phyloP scores from a whole-genome alignment of 495 filamentous ascomycete species.

The Bacidia gigantensis region DNA sequence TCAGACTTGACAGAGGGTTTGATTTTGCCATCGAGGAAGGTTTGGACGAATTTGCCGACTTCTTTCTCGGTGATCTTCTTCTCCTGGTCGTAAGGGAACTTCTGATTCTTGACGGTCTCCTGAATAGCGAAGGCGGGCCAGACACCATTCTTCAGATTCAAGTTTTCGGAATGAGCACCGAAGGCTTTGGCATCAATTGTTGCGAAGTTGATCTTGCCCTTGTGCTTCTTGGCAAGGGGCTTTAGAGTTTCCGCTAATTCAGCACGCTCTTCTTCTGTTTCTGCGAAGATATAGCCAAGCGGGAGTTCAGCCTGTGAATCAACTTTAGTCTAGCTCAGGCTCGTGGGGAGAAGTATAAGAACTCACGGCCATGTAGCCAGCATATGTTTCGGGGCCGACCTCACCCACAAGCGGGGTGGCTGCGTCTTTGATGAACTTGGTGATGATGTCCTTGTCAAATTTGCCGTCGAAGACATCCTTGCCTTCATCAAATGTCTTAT shows the following conservation, averaged over 20 bases:
- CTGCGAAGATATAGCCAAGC: slow-evolving; percentile 95
- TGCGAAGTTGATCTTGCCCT: slow-evolving; percentile 85
- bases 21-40: slow-evolving; percentile 78
- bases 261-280: slow-evolving; percentile 79
- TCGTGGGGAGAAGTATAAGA: background rate
- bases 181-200: slow-evolving; percentile 94
- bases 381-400: slow-evolving; percentile 95
- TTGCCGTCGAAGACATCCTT: slow-evolving; percentile 70
- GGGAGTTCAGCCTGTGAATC: slow-evolving; percentile 63
- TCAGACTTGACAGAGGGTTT: slow-evolving; percentile 96
- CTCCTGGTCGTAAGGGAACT: slow-evolving; percentile 85
- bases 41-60: slow-evolving; percentile 72
- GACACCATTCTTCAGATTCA: slow-evolving; percentile 89
- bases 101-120: slow-evolving; percentile 88
- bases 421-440: slow-evolving; percentile 67
- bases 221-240: slow-evolving; percentile 43
- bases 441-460: slow-evolving; percentile 63
- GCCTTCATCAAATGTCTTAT: slow-evolving; percentile 97
- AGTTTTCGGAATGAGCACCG: slow-evolving; percentile 88
- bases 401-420: slow-evolving; percentile 90
- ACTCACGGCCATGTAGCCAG: slow-evolving; percentile 80
- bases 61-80: slow-evolving; percentile 63
- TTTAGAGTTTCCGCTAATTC: slow-evolving; percentile 51
- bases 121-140: slow-evolving; percentile 99
- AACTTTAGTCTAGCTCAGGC: slow-evolving; percentile 1